Base-by-base conservation (phyloP, 2,329 filamentous ascomycete species). In the Aspergillus vadensis region DNA sequence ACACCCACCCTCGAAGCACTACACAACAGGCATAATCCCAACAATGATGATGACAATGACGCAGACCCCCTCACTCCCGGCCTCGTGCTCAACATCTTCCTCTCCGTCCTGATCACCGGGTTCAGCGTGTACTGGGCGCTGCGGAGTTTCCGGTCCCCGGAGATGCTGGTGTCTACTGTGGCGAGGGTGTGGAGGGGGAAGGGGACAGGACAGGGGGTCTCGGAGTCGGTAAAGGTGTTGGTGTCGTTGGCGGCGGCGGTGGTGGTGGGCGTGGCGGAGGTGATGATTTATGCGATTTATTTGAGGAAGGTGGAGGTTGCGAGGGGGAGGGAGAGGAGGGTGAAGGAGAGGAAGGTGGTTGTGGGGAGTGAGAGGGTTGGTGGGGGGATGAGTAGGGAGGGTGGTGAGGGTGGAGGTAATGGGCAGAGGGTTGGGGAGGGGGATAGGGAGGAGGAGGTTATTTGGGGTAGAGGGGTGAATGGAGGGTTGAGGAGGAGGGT, bases 71-170 rank as follows among this genome's bases (percentile, higher is more conserved):
- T 81, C 44, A 77, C 75, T 2, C 77, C 79, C 0, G 79, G 77
- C 44, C 81, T 98, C 7, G 92, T 98, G 55, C 83, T 96, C 69
- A 99, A 98, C 74, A 92, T 98, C 54, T 79, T 97, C 41, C 82
- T 97, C 56, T 96, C 91, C 55, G 90, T 97, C 56, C 80, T 94
- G 2, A 91, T 93, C 48, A 81, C 80, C n/a, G 80, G 79, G 23
- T 78, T 79, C 57, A 77, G 78, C 27, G 76, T 79, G 3, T 82
- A 79, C 63, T 79, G 77, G 74, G 74, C 76, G 10, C 64, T 79
- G 32, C 72, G 70, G 3, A 72, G 70, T 44, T 79, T 78, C 57
- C 69, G 68, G 12, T 76, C 76, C 41, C 74, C 77, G 3, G 63
- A 67, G 2, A 65, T 74, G 5, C 49, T 77, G 30, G 57, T 70